A percentile compares a stretch with the other conserved stretches of the same genome.
Conservation (phyloP, 805 yeast species). For the Saturnispora bothae region DNA sequence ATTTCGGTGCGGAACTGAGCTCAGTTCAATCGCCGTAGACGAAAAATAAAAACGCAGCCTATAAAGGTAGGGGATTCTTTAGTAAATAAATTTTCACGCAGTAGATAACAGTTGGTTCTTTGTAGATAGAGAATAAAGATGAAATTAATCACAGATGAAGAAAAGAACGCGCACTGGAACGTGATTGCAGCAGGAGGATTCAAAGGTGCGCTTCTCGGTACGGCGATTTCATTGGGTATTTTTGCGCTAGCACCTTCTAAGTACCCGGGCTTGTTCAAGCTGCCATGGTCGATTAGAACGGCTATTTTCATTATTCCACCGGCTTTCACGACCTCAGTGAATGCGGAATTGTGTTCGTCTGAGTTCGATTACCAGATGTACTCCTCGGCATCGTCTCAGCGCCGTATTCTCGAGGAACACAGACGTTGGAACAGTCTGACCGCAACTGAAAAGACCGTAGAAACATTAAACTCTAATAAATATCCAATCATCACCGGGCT, state of each 20-base stretch:
- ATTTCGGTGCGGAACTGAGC: too few relatives aligned
- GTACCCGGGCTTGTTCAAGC: slow-evolving; percentile 32
- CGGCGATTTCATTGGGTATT: slow-evolving; percentile 43
- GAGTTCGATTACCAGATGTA: slow-evolving; percentile 54
- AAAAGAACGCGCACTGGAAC: slow-evolving; percentile 13
- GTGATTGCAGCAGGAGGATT: slow-evolving; percentile 12
- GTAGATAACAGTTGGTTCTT: too few relatives aligned
- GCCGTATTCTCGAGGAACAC: slow-evolving; percentile 34
- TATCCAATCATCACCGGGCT: slow-evolving; percentile 58
- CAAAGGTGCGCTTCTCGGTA: slow-evolving; percentile 33
- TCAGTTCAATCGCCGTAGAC: too few relatives aligned
- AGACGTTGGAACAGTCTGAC: slow-evolving; percentile 43
- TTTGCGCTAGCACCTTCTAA: slow-evolving; percentile 39
- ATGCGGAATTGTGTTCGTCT: slow-evolving; percentile 63
- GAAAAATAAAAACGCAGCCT: background rate
- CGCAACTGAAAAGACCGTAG: slow-evolving; percentile 37
- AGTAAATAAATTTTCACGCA: too few relatives aligned
- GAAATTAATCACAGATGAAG: slow-evolving; percentile 18
- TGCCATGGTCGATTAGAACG: slow-evolving; percentile 51
- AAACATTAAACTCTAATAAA: slow-evolving; percentile 42
- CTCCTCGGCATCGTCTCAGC: slow-evolving; percentile 34
- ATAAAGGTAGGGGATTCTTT: too few relatives aligned
- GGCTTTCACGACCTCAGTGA: slow-evolving; percentile 46
- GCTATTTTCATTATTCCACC: slow-evolving; percentile 64
- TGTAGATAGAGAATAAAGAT: too few relatives aligned